A percentile compares a stretch with the other conserved stretches of the same genome.
These are phyloP conservation scores for Cryptomeria japonica DNA, from an alignment of 75 land plant genomes.

Conservation along the genomic window DNA sequence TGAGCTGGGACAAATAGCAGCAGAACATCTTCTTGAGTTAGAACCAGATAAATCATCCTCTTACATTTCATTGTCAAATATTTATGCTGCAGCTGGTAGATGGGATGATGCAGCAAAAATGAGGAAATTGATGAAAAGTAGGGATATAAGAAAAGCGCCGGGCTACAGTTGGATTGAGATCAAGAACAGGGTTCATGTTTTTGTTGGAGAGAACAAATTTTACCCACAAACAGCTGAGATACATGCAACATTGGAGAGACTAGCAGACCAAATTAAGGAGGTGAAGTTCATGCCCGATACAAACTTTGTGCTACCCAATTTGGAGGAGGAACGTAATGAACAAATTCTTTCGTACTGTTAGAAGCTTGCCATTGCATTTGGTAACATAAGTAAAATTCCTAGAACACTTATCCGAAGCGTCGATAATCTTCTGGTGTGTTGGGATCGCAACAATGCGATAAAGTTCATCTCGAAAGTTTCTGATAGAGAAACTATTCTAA, in stretches of 20 bases:
- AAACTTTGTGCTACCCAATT: no score
- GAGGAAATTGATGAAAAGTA: conserved; percentile 4
- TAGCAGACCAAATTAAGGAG: conserved; percentile 5
- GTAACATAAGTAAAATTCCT: conserved; percentile 21
- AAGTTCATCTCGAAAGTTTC: conserved; percentile 28
- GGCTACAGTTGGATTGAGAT: conserved; percentile 10
- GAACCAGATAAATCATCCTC: conserved; percentile 8
- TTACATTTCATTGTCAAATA: conserved; percentile 7
- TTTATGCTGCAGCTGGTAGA: conserved; percentile 4
- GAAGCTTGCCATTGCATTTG: conserved; percentile 44
- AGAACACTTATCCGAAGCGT: conserved; percentile 24
- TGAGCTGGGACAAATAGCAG: neutral
- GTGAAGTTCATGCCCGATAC: conserved; percentile 19
- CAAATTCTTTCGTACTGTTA: conserved; percentile 26
- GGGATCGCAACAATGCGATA: conserved; percentile 27
- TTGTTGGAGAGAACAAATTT: conserved; percentile 13
- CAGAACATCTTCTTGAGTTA: neutral
- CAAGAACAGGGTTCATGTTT: conserved; percentile 10
- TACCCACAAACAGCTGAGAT: conserved; percentile 16
- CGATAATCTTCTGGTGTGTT: conserved; percentile 28
- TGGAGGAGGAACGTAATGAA: conserved; percentile 22
- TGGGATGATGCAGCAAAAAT: conserved; percentile 5
- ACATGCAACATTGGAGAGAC: conserved; percentile 13
- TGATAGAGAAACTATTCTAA: conserved; percentile 26
- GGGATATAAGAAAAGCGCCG: neutral